Base-by-base conservation (phyloP, 306 rosid genomes). In the Heteromeles arbutifolia region DNA sequence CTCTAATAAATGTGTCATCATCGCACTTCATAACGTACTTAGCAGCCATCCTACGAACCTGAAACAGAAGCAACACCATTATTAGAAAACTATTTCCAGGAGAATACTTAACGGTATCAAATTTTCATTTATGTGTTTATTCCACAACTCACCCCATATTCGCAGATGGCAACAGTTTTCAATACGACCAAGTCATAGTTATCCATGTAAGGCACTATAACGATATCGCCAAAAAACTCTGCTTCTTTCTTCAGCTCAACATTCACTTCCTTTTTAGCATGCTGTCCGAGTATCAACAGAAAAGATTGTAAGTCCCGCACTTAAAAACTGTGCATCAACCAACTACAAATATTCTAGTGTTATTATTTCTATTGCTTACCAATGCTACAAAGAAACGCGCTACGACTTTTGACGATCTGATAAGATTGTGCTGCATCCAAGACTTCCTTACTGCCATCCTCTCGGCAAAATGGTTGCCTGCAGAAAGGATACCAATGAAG, bases 81-180 rank as follows among this genome's bases (percentile, higher is more conserved):
- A 75, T 50, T 1, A 43, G 31, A 67, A 52, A 61, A 71, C 74
- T 37, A 64, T 78, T 74, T 25, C 22, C 26, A 21, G 4, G 67
- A 65, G 22, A 45, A 21, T 5, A 32, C 69, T 8, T 52, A 48
- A 57, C 37, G 57, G 66, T 67, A 56, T 44, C 43, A 62, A 18
- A 45, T 72, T 21, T 44, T 48, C 31, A 34, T 39, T 48, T 44
- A 28, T 70, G 43, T 28, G 32, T 78, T 72, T 67, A 65, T 48
- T 74, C 54, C 72, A 45, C 59, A 73, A 87, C 91, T 86, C 87
- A 95, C 99, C 90, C 97, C 99, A 78, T 89, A 87, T 84, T 92
- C 97, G 82, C 97, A 95, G 72, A 95, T 92, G 73, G 99, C 99
- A 75, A 87, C 91, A 56, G 99, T 95, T 83, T 95, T 95, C 92